Percentiles rank a stretch among this genome's conserved stretches.
These are phyloP conservation scores for Syzygium oleosum DNA, from an alignment of 345 rosid species.

Conservation along the genomic window DNA sequence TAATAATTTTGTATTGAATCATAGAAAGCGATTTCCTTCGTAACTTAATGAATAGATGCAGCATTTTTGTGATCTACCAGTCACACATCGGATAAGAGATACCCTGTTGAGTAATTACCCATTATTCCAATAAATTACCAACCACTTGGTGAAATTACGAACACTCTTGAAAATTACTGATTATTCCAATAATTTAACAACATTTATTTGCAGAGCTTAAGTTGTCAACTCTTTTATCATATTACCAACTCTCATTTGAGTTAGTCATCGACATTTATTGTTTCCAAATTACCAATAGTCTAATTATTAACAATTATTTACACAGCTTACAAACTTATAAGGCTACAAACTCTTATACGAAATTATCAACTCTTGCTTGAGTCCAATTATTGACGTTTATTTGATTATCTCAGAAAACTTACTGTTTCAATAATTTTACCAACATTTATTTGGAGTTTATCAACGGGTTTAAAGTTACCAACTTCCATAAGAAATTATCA, in stretches of 20 bases:
- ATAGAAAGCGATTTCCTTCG: neutral
- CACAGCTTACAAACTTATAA: neutral
- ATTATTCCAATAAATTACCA: neutral
- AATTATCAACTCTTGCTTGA: neutral
- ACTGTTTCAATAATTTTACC: neutral
- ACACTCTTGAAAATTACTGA: neutral
- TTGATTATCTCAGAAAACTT: neutral
- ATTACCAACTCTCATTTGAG: neutral
- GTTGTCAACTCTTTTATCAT: neutral
- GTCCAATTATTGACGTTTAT: neutral
- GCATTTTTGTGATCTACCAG: neutral
- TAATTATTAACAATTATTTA: neutral
- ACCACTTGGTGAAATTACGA: neutral
- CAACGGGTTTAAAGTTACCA: neutral
- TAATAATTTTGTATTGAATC: neutral
- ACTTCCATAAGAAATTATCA: neutral
- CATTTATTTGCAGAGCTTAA: neutral
- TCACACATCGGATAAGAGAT: neutral
- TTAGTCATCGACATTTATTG: neutral
- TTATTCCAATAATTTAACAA: too few species aligned
- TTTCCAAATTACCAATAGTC: neutral
- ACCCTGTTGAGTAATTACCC: neutral
- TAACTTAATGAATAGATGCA: neutral
- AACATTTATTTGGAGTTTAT: neutral
- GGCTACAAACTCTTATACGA: neutral